Evolutionary conservation across 2,329 filamentous ascomycete species (phyloP).

Genomic region (Whalleya microplaca): DNA sequence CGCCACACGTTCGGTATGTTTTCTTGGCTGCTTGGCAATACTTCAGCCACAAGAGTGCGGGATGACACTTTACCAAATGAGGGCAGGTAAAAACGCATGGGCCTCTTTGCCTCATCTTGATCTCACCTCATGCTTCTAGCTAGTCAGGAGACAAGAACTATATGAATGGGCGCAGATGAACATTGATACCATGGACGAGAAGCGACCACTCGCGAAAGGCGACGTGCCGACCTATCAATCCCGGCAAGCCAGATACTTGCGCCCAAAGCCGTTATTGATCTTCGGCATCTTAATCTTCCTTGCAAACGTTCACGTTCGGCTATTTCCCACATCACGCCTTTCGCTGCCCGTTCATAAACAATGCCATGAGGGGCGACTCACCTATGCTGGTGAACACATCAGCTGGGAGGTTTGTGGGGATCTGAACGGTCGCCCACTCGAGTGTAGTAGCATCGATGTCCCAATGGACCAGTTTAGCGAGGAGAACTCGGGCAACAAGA

Average conservation of each 20-base stretch:
- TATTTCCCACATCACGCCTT: background rate
- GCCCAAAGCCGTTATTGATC: background rate
- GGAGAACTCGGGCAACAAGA: constrained; percentile 38
- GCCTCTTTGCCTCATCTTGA: too few species aligned
- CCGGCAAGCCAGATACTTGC: background rate
- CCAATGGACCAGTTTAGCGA: constrained; percentile 51
- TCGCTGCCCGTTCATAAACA: background rate
- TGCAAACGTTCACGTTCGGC: background rate
- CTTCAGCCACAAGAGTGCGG: too few species aligned
- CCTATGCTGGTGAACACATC: constrained; percentile 42
- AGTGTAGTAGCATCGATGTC: constrained; percentile 49
- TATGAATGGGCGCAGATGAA: too few species aligned
- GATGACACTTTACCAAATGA: too few species aligned
- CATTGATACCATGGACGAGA: too few species aligned
- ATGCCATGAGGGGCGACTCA: background rate
- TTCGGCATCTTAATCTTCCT: background rate
- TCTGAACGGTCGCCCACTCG: constrained; percentile 41
- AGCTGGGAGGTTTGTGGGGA: constrained; percentile 45
- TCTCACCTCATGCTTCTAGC: too few species aligned
- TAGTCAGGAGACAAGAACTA: too few species aligned
- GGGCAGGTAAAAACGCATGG: too few species aligned
- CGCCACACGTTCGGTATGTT: too few species aligned
- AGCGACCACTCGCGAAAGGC: background rate
- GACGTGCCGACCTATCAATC: background rate
- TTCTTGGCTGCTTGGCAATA: too few species aligned